These are phyloP conservation scores for Morella rubra DNA, from an alignment of 306 rosid genomes.

Conservation along the genomic window DNA sequence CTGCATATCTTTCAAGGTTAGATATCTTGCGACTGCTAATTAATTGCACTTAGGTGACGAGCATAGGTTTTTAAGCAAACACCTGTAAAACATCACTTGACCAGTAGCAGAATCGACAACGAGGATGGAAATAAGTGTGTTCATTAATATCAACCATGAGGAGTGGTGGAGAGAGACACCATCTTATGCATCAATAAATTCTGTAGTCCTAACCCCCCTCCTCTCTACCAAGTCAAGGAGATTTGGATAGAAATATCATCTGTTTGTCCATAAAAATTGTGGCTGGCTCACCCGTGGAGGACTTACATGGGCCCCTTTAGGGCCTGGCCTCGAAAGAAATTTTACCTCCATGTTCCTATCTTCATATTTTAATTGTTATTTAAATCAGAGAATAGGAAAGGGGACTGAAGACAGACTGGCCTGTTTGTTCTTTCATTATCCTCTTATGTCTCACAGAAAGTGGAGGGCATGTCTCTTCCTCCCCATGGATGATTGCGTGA, in stretches of 20 bases:
- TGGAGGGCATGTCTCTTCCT: not conserved
- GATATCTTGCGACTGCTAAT: conserved; percentile 13
- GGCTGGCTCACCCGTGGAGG: not conserved
- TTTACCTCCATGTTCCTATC: not conserved
- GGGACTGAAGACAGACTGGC: not conserved
- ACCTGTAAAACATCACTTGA: not conserved
- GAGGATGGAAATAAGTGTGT: not conserved
- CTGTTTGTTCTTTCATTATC: not conserved
- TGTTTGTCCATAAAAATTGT: not conserved
- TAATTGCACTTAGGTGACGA: not conserved
- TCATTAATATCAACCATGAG: not conserved
- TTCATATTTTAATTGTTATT: not conserved
- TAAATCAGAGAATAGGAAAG: not conserved
- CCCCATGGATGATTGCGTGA: not conserved
- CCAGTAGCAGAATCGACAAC: not conserved
- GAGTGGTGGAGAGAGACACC: too few species aligned
- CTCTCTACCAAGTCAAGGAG: not conserved
- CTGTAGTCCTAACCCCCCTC: not conserved
- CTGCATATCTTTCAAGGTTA: conserved; percentile 90
- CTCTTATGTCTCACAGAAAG: not conserved
- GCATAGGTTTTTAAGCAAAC: not conserved
- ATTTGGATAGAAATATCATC: not conserved
- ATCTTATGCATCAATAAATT: not conserved
- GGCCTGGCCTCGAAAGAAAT: not conserved
- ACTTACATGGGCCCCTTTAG: not conserved